These are phyloP conservation scores for Amylostereum areolatum DNA, from an alignment of 1,284 basidiomycete species.

Conservation along the genomic window DNA sequence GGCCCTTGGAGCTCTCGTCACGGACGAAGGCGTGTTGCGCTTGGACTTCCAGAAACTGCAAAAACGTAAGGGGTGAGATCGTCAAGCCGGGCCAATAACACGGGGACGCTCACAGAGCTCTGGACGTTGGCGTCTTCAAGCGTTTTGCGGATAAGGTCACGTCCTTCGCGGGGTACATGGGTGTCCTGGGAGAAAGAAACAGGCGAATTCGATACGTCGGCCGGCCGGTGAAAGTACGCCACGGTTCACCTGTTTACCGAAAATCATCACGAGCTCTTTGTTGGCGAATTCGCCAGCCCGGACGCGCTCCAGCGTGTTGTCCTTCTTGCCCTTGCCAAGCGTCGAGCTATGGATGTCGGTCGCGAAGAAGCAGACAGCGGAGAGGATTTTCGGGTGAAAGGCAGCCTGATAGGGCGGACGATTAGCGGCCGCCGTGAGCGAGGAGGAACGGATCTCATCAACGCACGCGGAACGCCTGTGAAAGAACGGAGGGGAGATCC, in stretches of 20 bases:
- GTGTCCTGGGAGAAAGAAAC: constrained; percentile 77
- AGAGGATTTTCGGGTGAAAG: constrained; percentile 78
- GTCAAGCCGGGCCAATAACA: neutral
- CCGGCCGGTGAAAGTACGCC: no score
- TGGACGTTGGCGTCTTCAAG: constrained; percentile 75
- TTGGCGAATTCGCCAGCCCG: constrained; percentile 67
- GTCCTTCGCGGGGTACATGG: constrained; percentile 79
- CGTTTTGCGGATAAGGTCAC: constrained; percentile 76
- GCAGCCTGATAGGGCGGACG: constrained; percentile 50
- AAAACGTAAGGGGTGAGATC: neutral
- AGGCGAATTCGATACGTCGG: neutral
- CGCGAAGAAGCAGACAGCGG: constrained; percentile 89
- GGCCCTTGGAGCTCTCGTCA: constrained; percentile 84
- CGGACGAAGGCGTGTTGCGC: constrained; percentile 94
- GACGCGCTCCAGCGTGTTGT: constrained; percentile 71
- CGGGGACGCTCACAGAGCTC: constrained; percentile 47
- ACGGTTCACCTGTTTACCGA: constrained; percentile 78
- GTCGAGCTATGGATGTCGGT: constrained; percentile 86
- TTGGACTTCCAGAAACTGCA: constrained; percentile 85
- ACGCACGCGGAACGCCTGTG: constrained; percentile 16
- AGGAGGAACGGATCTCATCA: neutral
- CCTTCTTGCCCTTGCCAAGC: constrained; percentile 79
- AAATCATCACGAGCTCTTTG: constrained; percentile 90
- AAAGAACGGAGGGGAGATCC: constrained; percentile 2
- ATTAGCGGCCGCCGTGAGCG: neutral